These are phyloP conservation scores for Lasiosphaeriaceae sp. DNA, from an alignment of 495 filamentous ascomycete genomes.

Conservation along the genomic window DNA sequence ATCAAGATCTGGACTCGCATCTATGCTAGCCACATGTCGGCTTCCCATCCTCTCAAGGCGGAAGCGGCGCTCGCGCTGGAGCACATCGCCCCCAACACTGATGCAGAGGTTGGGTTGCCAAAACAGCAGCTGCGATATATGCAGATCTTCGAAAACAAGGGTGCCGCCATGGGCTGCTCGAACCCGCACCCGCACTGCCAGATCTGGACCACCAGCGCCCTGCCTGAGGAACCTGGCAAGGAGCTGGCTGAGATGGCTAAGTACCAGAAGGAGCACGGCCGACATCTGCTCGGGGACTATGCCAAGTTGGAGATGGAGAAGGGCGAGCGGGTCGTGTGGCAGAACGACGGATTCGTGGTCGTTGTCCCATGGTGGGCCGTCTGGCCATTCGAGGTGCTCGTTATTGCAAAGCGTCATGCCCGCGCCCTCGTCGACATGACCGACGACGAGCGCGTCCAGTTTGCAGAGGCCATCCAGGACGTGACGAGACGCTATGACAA, in stretches of 20 bases:
- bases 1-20: slow-evolving; percentile 85
- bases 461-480: slow-evolving; percentile 82
- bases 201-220: slow-evolving; percentile 84
- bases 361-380: slow-evolving; percentile 96
- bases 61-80: slow-evolving; percentile 29
- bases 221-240: slow-evolving; percentile 81
- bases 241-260: slow-evolving; percentile 74
- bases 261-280: slow-evolving; percentile 68
- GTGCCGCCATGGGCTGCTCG: slow-evolving; percentile 95
- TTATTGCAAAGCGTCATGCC: slow-evolving; percentile 77
- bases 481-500: slow-evolving; percentile 92
- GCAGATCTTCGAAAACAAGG: slow-evolving; percentile 99
- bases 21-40: slow-evolving; percentile 76
- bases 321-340: slow-evolving; percentile 78
- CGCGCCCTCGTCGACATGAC: slow-evolving; percentile 77
- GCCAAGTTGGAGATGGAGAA: slow-evolving; percentile 77
- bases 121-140: slow-evolving; percentile 87
- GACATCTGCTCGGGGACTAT: slow-evolving; percentile 83
- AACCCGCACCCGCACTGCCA: slow-evolving; percentile 98
- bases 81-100: slow-evolving; percentile 36
- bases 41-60: slow-evolving; percentile 59
- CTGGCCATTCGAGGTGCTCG: slow-evolving; percentile 96
- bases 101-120: slow-evolving; percentile 47
- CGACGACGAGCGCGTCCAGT: slow-evolving; percentile 58
- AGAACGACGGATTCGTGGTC: slow-evolving; percentile 77